These are phyloP conservation scores for Tricholoma hemisulphureum DNA, from an alignment of 768 basidiomycete genomes.

Conservation along the genomic window DNA sequence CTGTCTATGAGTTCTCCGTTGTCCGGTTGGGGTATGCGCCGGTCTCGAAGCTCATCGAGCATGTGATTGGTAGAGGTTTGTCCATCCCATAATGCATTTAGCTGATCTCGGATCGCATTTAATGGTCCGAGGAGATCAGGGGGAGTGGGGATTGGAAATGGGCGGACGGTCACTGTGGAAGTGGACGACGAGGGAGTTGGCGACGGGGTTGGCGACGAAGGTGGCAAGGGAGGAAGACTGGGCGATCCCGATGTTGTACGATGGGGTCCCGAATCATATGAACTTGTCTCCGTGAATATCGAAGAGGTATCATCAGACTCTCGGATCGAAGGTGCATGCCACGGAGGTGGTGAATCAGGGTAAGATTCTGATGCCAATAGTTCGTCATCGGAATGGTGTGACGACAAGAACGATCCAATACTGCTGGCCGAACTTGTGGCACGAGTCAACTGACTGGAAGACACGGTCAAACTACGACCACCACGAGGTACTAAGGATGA, in stretches of 20 bases:
- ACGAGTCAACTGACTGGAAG: constrained; percentile 33
- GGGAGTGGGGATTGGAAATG: constrained; percentile 23
- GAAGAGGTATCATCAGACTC: constrained; percentile 10
- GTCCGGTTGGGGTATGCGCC: constrained; percentile 37
- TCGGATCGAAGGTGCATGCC: constrained; percentile 11
- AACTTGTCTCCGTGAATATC: constrained; percentile 9
- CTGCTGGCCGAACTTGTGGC: constrained; percentile 43
- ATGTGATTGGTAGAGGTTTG: constrained; percentile 60
- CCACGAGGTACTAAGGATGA: constrained; percentile 31
- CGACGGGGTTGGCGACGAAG: constrained; percentile 35
- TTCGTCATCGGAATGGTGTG: constrained; percentile 73
- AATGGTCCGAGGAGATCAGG: constrained; percentile 54
- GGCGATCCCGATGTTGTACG: constrained; percentile 26
- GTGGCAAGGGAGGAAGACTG: constrained; percentile 26
- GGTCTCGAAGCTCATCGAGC: constrained; percentile 60
- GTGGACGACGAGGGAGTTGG: constrained; percentile 38
- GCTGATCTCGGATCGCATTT: constrained; percentile 55
- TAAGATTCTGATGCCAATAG: constrained; percentile 11
- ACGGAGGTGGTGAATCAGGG: constrained; percentile 20
- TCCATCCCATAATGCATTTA: constrained; percentile 57
- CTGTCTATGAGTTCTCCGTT: constrained; percentile 43
- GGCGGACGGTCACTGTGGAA: constrained; percentile 34
- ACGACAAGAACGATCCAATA: constrained; percentile 44
- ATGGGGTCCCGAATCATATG: constrained; percentile 8
- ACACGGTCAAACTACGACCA: constrained; percentile 21